A percentile compares a stretch with the other conserved stretches of the same genome.
Conservation (phyloP, 2,329 filamentous ascomycete genomes). For the Verticillium klebahnii region DNA sequence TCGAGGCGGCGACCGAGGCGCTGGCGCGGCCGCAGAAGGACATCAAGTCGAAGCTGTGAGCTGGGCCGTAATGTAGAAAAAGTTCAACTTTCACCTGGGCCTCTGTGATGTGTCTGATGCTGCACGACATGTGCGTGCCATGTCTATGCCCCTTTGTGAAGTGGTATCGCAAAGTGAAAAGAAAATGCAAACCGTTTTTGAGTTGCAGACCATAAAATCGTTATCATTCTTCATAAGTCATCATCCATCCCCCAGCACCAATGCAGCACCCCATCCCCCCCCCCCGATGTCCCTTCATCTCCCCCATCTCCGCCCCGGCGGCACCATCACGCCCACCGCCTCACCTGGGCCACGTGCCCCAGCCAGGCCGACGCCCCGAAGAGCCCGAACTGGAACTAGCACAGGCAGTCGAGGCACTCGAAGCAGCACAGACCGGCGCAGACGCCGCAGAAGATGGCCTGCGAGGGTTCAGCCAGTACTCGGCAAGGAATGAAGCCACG, state of each 20-base stretch:
- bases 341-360: not conserved
- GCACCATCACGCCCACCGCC: not conserved
- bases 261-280: not conserved
- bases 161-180: not conserved
- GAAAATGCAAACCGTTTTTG: too few species aligned
- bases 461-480: too few species aligned
- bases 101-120: too few species aligned
- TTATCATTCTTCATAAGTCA: not conserved
- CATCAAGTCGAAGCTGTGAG: conserved; percentile 7
- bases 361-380: not conserved
- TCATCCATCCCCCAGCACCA: not conserved
- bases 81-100: not conserved
- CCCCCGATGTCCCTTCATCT: not conserved
- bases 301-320: too few species aligned
- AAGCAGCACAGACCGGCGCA: conserved; percentile 35
- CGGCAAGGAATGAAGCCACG: too few species aligned
- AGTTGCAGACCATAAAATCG: too few species aligned
- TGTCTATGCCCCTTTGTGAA: not conserved
- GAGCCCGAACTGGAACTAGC: conserved; percentile 11
- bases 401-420: conserved; percentile 27
- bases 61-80: not conserved
- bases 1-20: conserved; percentile 49
- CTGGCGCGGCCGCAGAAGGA: conserved; percentile 16
- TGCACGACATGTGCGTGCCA: too few species aligned
- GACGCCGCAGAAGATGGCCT: conserved; percentile 35